A percentile compares a stretch with the other conserved stretches of the same genome.
phyloP scores from a whole-genome alignment of 805 yeast species.

The Wickerhamomyces subpelliculosus region DNA sequence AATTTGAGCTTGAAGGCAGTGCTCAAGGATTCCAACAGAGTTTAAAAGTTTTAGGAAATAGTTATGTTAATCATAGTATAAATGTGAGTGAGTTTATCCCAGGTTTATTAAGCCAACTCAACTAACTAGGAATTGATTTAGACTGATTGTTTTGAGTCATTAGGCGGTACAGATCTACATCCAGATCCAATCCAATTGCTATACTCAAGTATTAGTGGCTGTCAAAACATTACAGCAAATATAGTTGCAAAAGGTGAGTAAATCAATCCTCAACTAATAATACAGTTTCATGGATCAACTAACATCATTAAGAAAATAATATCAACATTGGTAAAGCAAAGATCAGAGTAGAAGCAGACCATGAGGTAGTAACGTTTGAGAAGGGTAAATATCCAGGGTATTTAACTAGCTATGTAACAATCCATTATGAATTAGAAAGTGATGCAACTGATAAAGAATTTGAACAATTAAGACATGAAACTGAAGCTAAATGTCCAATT shows the following conservation, averaged over 20 bases:
- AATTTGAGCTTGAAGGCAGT: neutral
- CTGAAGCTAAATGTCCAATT: neutral
- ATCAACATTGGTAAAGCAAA: neutral
- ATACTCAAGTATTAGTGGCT: neutral
- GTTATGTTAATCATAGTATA: neutral
- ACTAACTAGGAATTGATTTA: no score
- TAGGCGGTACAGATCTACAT: neutral
- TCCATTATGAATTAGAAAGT: neutral
- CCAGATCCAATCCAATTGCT: slow-evolving; percentile 1
- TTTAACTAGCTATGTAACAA: neutral
- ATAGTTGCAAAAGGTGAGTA: neutral
- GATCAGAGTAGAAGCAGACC: neutral
- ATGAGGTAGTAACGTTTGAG: no score
- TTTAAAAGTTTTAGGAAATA: neutral
- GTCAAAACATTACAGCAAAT: neutral
- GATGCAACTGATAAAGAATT: neutral
- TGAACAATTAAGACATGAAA: neutral
- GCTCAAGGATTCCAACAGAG: neutral
- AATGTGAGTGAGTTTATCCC: neutral
- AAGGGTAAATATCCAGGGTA: neutral
- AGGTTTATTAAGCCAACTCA: no score
- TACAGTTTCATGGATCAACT: neutral
- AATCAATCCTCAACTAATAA: no score
- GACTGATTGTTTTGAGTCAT: neutral
- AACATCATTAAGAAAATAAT: no score